phyloP scores from a whole-genome alignment of 441 rosid genomes.

The Bruguiera hainesii region DNA sequence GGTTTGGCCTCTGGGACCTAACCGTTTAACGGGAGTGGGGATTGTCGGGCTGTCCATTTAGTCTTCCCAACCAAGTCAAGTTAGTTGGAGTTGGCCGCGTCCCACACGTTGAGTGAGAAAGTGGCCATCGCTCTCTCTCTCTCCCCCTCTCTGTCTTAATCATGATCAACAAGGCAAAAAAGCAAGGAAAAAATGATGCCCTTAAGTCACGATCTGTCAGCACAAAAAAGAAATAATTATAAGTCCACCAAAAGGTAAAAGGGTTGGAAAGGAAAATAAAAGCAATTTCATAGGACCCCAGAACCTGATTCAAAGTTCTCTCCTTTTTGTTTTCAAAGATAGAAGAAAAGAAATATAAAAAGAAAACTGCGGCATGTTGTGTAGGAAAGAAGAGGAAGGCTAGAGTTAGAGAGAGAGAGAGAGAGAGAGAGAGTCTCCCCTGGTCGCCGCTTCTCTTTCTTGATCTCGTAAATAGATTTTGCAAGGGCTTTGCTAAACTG shows the following conservation, averaged over 20 bases:
- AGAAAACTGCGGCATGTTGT: constrained; percentile 19
- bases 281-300: constrained; percentile 25
- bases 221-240: constrained; percentile 16
- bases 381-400: constrained; percentile 32
- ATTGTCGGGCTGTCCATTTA: too few species aligned
- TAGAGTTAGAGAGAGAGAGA: constrained; percentile 21
- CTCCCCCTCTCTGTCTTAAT: constrained; percentile 30
- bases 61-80: constrained; percentile 39
- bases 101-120: constrained; percentile 56
- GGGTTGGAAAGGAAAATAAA: constrained; percentile 30
- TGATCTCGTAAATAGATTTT: constrained; percentile 18
- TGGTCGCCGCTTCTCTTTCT: constrained; percentile 28
- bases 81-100: constrained; percentile 39
- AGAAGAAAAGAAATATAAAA: not conserved
- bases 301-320: constrained; percentile 39
- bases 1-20: too few species aligned
- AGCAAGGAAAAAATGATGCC: not conserved
- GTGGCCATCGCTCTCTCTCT: constrained; percentile 42
- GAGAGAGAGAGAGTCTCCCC: constrained; percentile 30
- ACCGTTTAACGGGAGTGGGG: too few species aligned
- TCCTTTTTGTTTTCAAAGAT: not conserved
- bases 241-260: constrained; percentile 43
- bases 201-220: not conserved
- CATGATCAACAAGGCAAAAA: constrained; percentile 26
- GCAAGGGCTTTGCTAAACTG: constrained; percentile 26